Evolutionary conservation across 768 basidiomycete genomes (phyloP).

Genomic region (Suillus subaureus): DNA sequence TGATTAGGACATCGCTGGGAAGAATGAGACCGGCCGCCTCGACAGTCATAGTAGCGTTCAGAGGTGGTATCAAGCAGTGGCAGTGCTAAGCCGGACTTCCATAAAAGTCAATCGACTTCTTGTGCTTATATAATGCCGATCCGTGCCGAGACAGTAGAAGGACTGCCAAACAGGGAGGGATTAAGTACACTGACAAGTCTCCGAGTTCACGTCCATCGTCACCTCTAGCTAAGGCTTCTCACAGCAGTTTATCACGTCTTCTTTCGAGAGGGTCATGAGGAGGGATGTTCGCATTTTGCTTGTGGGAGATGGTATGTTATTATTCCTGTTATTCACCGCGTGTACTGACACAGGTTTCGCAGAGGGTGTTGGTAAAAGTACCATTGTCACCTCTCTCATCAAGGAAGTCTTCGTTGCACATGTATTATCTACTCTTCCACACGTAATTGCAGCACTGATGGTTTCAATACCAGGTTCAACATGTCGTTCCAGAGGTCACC

Average conservation of each 20-base stretch:
- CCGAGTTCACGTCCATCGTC: not conserved
- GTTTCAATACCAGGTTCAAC: slow-evolving; percentile 70
- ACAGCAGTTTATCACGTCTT: not conserved
- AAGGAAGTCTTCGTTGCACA: slow-evolving; percentile 93
- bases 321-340: slow-evolving; percentile 16
- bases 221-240: not conserved
- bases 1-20: slow-evolving; percentile 58
- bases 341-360: slow-evolving; percentile 13
- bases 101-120: not conserved
- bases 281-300: slow-evolving; percentile 93
- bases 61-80: not conserved
- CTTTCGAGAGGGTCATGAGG: slow-evolving; percentile 54
- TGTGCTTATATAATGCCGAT: slow-evolving; percentile 5
- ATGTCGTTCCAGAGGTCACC: slow-evolving; percentile 94
- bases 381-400: slow-evolving; percentile 95
- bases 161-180: slow-evolving; percentile 5
- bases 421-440: slow-evolving; percentile 45
- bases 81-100: not conserved
- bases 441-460: slow-evolving; percentile 10
- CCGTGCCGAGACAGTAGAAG: not conserved
- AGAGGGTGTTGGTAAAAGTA: slow-evolving; percentile 99
- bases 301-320: slow-evolving; percentile 83
- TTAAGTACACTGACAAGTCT: slow-evolving; percentile 1
- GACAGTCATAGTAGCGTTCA: not conserved
- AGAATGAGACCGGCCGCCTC: slow-evolving; percentile 27